A percentile compares a stretch with the other conserved stretches of the same genome.
Evolutionary conservation across 1,284 basidiomycete species (phyloP).

Genomic region (Papiliotrema terrestris): DNA sequence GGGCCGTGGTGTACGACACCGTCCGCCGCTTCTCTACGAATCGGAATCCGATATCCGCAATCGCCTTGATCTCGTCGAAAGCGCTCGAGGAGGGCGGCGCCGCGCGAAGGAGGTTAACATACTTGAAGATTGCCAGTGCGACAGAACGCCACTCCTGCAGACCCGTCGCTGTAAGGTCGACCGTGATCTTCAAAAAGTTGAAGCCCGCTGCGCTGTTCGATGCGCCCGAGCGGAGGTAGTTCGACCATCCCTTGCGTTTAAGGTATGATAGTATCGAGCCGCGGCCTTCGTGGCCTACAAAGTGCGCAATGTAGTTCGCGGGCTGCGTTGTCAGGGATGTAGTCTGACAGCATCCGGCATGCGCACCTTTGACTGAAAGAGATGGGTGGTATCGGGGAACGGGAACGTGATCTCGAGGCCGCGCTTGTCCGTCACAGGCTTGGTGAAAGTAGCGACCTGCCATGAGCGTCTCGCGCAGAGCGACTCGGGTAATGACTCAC

Average conservation of each 20-base stretch:
- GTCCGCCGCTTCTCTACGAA: conserved; percentile 83
- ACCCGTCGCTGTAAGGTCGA: conserved; percentile 80
- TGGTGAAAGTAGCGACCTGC: conserved; percentile 76
- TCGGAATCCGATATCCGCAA: conserved; percentile 75
- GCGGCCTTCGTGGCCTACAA: conserved; percentile 93
- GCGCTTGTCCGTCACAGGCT: conserved; percentile 89
- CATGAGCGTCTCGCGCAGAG: conserved; percentile 5
- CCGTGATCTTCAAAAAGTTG: conserved; percentile 80
- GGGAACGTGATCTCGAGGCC: conserved; percentile 85
- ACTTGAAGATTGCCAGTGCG: conserved; percentile 74
- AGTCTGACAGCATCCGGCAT: neutral
- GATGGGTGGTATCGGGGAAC: conserved; percentile 73
- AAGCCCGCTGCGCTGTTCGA: conserved; percentile 70
- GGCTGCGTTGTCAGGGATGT: conserved; percentile 54
- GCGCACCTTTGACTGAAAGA: conserved; percentile 67
- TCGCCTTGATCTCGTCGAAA: conserved; percentile 72
- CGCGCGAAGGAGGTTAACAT: conserved; percentile 75
- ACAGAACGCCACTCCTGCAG: conserved; percentile 78
- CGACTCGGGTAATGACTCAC: conserved; percentile 52
- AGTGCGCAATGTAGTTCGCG: conserved; percentile 73
- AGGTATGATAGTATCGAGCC: conserved; percentile 90
- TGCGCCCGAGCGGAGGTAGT: conserved; percentile 68
- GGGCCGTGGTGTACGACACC: conserved; percentile 73
- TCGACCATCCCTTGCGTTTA: conserved; percentile 89
- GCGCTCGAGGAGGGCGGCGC: conserved; percentile 64